A percentile compares a stretch with the other conserved stretches of the same genome.
Conservation (phyloP, 2,329 filamentous ascomycete genomes). For the Seiridium unicorne region DNA sequence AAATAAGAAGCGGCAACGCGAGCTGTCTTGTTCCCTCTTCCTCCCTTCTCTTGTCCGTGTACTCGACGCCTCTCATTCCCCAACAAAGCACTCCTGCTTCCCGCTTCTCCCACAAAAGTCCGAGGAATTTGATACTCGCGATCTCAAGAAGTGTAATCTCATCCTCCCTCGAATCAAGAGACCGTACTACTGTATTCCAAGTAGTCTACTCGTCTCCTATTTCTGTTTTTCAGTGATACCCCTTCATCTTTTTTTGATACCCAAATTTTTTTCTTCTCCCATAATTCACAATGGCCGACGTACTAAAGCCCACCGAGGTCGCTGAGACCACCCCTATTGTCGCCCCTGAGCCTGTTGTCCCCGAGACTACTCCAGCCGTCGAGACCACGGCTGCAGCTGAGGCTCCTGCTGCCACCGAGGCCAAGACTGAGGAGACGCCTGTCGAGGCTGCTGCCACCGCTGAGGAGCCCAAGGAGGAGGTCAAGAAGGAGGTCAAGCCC, state of each 20-base stretch:
- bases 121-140: not conserved
- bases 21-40: conserved; percentile 15
- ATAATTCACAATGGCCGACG: conserved; percentile 66
- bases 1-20: conserved; percentile 30
- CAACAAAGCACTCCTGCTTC: conserved; percentile 19
- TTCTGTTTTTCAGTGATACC: conserved; percentile 52
- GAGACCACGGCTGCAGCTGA: conserved; percentile 20
- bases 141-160: conserved; percentile 4
- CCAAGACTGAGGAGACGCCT: conserved; percentile 40
- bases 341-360: conserved; percentile 32
- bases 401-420: conserved; percentile 33
- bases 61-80: conserved; percentile 15
- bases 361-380: conserved; percentile 20
- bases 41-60: conserved; percentile 23
- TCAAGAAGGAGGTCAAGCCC: conserved; percentile 58
- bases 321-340: conserved; percentile 45
- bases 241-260: conserved; percentile 34
- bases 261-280: conserved; percentile 28
- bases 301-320: conserved; percentile 67
- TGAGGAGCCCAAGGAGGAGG: conserved; percentile 39
- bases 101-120: conserved; percentile 6
- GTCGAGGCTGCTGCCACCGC: conserved; percentile 38
- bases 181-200: not conserved
- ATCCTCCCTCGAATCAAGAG: conserved; percentile 1
- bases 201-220: conserved; percentile 16